Conservation (phyloP, 2,329 filamentous ascomycete species). For the Pseudonectria buxi region DNA sequence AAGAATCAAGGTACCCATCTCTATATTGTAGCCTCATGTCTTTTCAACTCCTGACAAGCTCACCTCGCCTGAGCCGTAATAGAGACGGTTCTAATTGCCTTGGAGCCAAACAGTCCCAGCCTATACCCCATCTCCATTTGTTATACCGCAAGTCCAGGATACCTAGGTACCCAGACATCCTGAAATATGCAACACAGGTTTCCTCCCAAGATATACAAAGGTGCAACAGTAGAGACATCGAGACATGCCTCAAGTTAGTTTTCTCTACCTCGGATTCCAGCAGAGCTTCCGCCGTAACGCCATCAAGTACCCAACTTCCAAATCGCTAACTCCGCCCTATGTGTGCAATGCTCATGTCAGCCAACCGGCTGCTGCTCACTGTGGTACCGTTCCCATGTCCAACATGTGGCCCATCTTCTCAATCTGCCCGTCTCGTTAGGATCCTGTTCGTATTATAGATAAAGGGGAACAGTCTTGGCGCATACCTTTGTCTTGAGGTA, state of each 20-base stretch:
- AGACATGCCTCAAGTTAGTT: slow-evolving; percentile 10
- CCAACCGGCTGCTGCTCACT: neutral
- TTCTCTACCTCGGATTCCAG: slow-evolving; percentile 19
- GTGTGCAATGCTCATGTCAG: slow-evolving; percentile 7
- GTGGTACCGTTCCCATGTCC: slow-evolving; percentile 38
- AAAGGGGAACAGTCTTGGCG: slow-evolving; percentile 4
- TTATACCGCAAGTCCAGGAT: too few species aligned
- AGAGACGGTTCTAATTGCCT: too few species aligned
- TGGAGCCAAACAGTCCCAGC: too few species aligned
- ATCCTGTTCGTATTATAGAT: neutral
- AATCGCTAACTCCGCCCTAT: slow-evolving; percentile 16
- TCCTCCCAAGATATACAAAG: too few species aligned
- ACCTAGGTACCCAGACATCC: too few species aligned
- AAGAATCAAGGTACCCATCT: too few species aligned
- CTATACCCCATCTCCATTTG: too few species aligned
- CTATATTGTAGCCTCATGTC: too few species aligned
- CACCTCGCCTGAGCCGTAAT: too few species aligned
- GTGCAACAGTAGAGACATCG: neutral
- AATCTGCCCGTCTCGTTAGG: slow-evolving; percentile 47
- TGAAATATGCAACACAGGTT: too few species aligned
- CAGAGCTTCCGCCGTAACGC: slow-evolving; percentile 17
- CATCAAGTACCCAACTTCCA: slow-evolving; percentile 11
- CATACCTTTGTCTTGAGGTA: slow-evolving; percentile 91
- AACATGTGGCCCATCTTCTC: slow-evolving; percentile 84
- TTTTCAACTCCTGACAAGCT: too few species aligned